A percentile compares a stretch with the other conserved stretches of the same genome.
Conservation (phyloP, 345 rosid species). For the Anastatica hierochuntica region DNA sequence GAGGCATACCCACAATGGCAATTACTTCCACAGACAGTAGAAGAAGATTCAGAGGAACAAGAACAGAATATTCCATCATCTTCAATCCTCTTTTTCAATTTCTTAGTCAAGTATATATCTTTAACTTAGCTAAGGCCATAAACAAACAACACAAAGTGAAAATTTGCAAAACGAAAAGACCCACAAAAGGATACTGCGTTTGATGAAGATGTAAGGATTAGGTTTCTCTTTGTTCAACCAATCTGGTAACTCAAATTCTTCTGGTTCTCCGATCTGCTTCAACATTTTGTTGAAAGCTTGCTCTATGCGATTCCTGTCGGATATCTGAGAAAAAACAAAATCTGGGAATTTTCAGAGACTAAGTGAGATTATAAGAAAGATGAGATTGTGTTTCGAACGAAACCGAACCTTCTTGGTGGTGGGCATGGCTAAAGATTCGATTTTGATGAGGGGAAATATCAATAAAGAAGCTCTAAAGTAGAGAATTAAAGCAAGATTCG, state of each 20-base stretch:
- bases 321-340: slow-evolving; percentile 36
- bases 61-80: slow-evolving; percentile 99
- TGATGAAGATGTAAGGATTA: slow-evolving; percentile 53
- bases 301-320: slow-evolving; percentile 33
- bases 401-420: slow-evolving; percentile 26
- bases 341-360: not conserved
- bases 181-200: slow-evolving; percentile 95
- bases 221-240: slow-evolving; percentile 63
- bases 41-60: slow-evolving; percentile 37
- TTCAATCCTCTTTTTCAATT: slow-evolving; percentile 53
- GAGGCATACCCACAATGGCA: slow-evolving; percentile 94
- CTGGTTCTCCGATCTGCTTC: slow-evolving; percentile 49
- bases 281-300: slow-evolving; percentile 51
- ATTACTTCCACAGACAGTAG: slow-evolving; percentile 60
- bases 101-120: slow-evolving; percentile 88
- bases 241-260: slow-evolving; percentile 81
- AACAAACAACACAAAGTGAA: slow-evolving; percentile 16
- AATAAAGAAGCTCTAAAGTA: not conserved
- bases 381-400: not conserved
- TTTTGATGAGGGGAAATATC: too few relatives aligned
- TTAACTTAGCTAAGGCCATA: slow-evolving; percentile 23
- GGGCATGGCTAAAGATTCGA: slow-evolving; percentile 19
- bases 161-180: too few relatives aligned
- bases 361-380: not conserved
- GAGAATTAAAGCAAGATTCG: too few relatives aligned